Evolutionary conservation across 805 yeast genomes (phyloP).

Genomic region (Pichia insulana): DNA sequence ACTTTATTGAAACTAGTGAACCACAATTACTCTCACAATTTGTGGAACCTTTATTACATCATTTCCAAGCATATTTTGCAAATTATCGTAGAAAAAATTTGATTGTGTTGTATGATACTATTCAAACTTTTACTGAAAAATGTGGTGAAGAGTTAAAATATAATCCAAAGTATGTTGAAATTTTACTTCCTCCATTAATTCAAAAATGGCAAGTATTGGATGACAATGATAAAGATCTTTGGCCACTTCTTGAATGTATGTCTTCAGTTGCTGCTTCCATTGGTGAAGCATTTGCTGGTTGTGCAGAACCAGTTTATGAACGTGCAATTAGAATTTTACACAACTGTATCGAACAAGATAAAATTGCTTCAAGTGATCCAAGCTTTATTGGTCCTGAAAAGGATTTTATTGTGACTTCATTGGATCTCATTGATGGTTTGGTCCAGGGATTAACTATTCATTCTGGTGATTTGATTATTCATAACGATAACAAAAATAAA

Average conservation of each 20-base stretch:
- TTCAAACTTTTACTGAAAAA: slow-evolving; percentile 80
- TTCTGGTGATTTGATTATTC: slow-evolving; percentile 43
- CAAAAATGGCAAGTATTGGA: slow-evolving; percentile 66
- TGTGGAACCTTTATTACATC: slow-evolving; percentile 57
- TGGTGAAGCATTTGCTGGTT: slow-evolving; percentile 79
- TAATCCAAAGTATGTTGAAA: slow-evolving; percentile 48
- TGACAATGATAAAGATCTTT: slow-evolving; percentile 76
- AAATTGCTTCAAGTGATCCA: slow-evolving; percentile 57
- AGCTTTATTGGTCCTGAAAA: slow-evolving; percentile 70
- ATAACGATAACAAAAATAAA: slow-evolving; percentile 15
- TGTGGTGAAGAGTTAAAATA: slow-evolving; percentile 46
- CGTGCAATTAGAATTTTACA: slow-evolving; percentile 66
- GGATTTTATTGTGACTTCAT: slow-evolving; percentile 80
- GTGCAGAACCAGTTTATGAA: slow-evolving; percentile 77
- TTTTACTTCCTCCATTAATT: slow-evolving; percentile 73
- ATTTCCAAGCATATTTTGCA: slow-evolving; percentile 64
- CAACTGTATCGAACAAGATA: slow-evolving; percentile 59
- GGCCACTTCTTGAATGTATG: slow-evolving; percentile 92
- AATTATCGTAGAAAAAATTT: slow-evolving; percentile 77
- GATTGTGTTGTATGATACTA: slow-evolving; percentile 78
- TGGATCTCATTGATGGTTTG: slow-evolving; percentile 87
- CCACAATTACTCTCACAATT: slow-evolving; percentile 51
- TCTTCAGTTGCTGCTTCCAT: slow-evolving; percentile 83
- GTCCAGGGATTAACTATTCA: slow-evolving; percentile 78
- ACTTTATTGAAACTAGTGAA: slow-evolving; percentile 72